Evolutionary conservation across 257 asterid species (phyloP).

Genomic region (Lantana camara): DNA sequence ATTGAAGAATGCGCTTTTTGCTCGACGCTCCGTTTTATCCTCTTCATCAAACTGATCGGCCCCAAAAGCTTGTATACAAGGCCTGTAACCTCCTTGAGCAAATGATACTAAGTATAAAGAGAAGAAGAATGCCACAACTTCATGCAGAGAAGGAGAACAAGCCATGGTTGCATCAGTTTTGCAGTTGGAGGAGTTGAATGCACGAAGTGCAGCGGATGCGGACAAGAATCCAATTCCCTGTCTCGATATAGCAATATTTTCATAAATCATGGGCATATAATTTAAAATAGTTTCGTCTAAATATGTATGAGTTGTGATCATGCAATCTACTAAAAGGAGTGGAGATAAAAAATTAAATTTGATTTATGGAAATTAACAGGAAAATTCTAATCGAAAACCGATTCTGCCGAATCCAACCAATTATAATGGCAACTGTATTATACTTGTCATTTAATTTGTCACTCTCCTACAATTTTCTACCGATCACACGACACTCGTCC

Average conservation of each 20-base stretch:
- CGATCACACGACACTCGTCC: no score
- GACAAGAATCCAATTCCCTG: conserved; percentile 34
- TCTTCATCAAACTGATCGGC: conserved; percentile 50
- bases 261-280: background rate
- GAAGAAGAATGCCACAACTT: conserved; percentile 28
- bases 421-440: no score
- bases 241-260: background rate
- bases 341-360: no score
- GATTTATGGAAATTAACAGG: no score
- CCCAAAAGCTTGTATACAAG: conserved; percentile 52
- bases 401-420: no score
- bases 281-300: background rate
- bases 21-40: conserved; percentile 30
- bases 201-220: conserved; percentile 31
- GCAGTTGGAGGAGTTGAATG: conserved; percentile 24
- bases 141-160: conserved; percentile 24
- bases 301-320: no score
- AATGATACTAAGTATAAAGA: conserved; percentile 37
- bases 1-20: conserved; percentile 49
- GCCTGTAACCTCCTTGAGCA: conserved; percentile 49
- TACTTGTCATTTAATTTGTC: no score
- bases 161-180: background rate
- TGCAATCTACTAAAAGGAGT: no score
- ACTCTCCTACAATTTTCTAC: no score
- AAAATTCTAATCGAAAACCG: no score